Evolutionary conservation across 192 early-diverging fungal genomes (phyloP), one percentile per base, ranked within the genome.

Genomic region (Umbelopsis sp.): DNA sequence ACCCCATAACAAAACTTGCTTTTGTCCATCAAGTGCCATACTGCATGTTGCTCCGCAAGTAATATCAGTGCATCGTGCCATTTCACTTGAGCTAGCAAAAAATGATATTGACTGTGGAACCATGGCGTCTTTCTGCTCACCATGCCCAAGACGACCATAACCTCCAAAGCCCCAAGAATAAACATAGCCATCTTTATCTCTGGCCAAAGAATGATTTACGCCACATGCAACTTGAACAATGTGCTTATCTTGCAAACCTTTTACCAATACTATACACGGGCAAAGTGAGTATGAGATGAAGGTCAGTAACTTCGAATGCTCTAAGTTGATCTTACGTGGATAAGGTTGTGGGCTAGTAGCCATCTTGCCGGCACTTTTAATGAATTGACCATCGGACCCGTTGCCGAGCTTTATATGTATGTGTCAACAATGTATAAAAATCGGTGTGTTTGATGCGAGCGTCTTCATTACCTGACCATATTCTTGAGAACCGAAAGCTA

Each of bases 141-240:
- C 70, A 55, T 85, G 83, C 0, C 90, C 90, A 20, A 91, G 77
- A 68, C 88, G 88, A 30, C 90, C 90, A 71, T 80, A 77, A 13
- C 90, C 85, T 71, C 86, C 85, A 64, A 87, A 87, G 10, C 90
- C 90, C 86, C 90, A 91, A 2, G 79, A 82, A 70, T 77, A 88
- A n/a, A 91, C 84, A 35, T 55, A 64, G 0, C 88, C 88, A 5
- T 82, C 77, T 1, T 71, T 70, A 49, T 81, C 74, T 5, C 87
- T 51, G 2, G 86, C 87, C 51, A 91, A 66, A 30, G 87, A 84
- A 46, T 91, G 90, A 45, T 87, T 86, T 61, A 84, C 74, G 13
- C 90, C 90, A 61, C 87, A 90, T 3, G 86, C 84, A 22, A 90
- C 66, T 22, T 78, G 71, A 0, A 72, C 75, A n/a, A 91, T 82